Percentiles rank a stretch among this genome's conserved stretches.
Conservation (phyloP, 2,329 filamentous ascomycete species). For the Saccharata proteae region DNA sequence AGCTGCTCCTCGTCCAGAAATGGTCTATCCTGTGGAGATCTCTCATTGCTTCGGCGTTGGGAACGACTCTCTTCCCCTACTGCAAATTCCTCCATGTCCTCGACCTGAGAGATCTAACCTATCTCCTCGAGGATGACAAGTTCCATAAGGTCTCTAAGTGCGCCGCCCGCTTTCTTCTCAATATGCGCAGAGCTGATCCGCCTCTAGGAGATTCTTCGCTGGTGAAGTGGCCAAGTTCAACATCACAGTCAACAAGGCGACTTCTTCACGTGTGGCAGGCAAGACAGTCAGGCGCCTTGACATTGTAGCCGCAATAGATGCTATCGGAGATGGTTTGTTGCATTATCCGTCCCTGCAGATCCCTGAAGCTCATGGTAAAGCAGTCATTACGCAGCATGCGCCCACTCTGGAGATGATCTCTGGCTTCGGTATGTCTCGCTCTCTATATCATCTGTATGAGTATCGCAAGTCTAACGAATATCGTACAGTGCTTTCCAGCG, state of each 20-base stretch:
- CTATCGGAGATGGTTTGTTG: conserved; percentile 35
- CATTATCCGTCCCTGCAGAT: conserved; percentile 2
- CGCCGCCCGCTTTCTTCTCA: conserved; percentile 14
- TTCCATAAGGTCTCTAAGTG: conserved; percentile 46
- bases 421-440: conserved; percentile 31
- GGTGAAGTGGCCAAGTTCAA: conserved; percentile 34
- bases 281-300: conserved; percentile 25
- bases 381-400: conserved; percentile 35
- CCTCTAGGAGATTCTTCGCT: conserved; percentile 38
- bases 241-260: conserved; percentile 16
- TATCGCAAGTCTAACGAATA: no score
- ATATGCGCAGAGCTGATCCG: background rate
- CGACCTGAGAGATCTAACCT: conserved; percentile 48
- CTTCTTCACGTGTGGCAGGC: conserved; percentile 14
- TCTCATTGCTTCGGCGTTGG: conserved; percentile 53
- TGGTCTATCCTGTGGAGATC: conserved; percentile 57
- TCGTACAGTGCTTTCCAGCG: conserved; percentile 35
- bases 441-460: no score
- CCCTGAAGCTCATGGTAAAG: conserved; percentile 9
- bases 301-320: conserved; percentile 31
- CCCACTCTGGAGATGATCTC: conserved; percentile 48
- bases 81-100: conserved; percentile 54
- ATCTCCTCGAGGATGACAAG: conserved; percentile 47
- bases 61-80: conserved; percentile 54
- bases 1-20: conserved; percentile 38